These are phyloP conservation scores for Coffea eugenioides DNA, from an alignment of 257 asterid genomes.

Conservation along the genomic window DNA sequence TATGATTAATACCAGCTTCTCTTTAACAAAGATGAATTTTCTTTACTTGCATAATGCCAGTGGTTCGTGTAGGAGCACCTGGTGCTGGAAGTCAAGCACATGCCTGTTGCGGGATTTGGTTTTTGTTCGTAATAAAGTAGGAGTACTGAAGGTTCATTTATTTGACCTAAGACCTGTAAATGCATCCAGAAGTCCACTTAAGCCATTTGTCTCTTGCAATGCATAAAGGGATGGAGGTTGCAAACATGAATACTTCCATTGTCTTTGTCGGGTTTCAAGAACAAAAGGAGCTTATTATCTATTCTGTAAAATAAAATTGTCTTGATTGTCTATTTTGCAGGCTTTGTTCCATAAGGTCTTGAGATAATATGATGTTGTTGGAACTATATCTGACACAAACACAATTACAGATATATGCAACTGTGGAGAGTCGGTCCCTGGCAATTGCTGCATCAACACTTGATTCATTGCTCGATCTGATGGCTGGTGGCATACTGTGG, in stretches of 20 bases:
- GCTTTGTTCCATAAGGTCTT: not conserved
- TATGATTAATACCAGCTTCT: too few relatives aligned
- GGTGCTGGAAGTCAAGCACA: not conserved
- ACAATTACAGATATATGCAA: slow-evolving; percentile 59
- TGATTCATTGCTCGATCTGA: slow-evolving; percentile 91
- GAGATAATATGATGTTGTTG: not conserved
- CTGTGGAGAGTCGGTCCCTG: slow-evolving; percentile 71
- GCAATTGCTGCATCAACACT: slow-evolving; percentile 97
- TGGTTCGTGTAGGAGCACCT: not conserved
- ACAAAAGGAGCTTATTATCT: not conserved
- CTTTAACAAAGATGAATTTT: too few relatives aligned
- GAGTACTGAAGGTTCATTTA: not conserved
- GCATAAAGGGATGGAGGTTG: not conserved
- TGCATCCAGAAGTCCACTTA: not conserved
- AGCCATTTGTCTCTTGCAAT: not conserved
- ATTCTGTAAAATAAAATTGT: not conserved
- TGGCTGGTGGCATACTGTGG: slow-evolving; percentile 98
- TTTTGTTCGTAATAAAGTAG: not conserved
- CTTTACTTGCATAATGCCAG: not conserved
- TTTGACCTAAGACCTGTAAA: not conserved
- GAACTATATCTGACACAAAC: not conserved
- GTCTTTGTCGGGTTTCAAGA: too few relatives aligned
- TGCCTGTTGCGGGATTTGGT: not conserved
- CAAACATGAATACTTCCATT: not conserved
- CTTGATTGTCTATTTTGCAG: not conserved